Conservation (phyloP, 2,329 filamentous ascomycete genomes). For the Incumbomyces delicatus region DNA sequence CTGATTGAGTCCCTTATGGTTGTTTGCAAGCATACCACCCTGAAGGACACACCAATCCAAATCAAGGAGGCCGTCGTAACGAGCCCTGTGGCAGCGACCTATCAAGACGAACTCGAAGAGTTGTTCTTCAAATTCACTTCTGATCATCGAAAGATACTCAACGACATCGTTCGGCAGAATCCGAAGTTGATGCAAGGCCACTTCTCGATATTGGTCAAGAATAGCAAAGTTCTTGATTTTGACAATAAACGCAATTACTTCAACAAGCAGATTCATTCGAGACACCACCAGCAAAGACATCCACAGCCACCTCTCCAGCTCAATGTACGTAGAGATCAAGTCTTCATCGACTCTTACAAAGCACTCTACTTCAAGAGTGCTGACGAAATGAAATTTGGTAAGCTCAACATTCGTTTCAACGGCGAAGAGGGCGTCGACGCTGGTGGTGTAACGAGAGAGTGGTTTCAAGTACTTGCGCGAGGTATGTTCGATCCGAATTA, state of each 20-base stretch:
- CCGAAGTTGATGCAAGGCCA: slow-evolving; percentile 82
- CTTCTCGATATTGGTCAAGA: slow-evolving; percentile 91
- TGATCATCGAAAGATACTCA: slow-evolving; percentile 92
- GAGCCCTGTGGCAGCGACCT: slow-evolving; percentile 27
- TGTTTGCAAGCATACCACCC: slow-evolving; percentile 92
- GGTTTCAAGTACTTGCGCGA: slow-evolving; percentile 94
- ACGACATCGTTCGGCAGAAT: slow-evolving; percentile 92
- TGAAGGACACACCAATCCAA: slow-evolving; percentile 53
- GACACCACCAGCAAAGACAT: slow-evolving; percentile 59
- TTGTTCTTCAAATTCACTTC: slow-evolving; percentile 97
- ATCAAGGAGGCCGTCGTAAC: slow-evolving; percentile 68
- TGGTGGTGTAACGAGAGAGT: slow-evolving; percentile 92
- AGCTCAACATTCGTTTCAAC: slow-evolving; percentile 94
- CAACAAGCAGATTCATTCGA: slow-evolving; percentile 78
- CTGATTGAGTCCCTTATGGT: slow-evolving; percentile 97
- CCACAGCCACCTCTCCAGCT: slow-evolving; percentile 72
- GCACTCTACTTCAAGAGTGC: slow-evolving; percentile 94
- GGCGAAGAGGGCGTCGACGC: slow-evolving; percentile 97
- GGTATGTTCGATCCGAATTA: slow-evolving; percentile 99
- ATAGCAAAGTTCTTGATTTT: slow-evolving; percentile 96
- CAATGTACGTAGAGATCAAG: slow-evolving; percentile 80
- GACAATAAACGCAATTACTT: slow-evolving; percentile 99
- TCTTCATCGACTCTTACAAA: slow-evolving; percentile 97
- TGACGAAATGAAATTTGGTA: slow-evolving; percentile 98
- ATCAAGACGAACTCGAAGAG: slow-evolving; percentile 54